These are phyloP conservation scores for Borovskyia barvae DNA, from an alignment of 208 protist species.

Conservation along the genomic window DNA sequence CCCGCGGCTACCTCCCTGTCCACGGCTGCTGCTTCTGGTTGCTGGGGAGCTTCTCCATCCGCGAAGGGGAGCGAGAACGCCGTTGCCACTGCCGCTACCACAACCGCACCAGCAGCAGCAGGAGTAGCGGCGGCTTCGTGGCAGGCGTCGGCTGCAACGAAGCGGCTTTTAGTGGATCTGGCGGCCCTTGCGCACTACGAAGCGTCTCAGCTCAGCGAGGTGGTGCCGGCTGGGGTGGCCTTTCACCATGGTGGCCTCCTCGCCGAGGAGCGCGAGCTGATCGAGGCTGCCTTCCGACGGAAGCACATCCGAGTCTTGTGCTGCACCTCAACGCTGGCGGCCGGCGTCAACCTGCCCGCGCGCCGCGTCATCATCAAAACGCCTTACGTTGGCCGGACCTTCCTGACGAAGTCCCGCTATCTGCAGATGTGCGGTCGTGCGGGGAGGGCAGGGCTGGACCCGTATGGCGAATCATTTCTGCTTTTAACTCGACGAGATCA, in stretches of 20 bases:
- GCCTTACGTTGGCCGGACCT: slow-evolving; percentile 65
- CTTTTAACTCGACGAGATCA: slow-evolving; percentile 50
- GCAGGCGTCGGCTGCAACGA: slow-evolving; percentile 16
- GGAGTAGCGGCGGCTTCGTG: slow-evolving; percentile 16
- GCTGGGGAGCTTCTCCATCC: no score
- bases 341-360: slow-evolving; percentile 93
- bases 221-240: slow-evolving; percentile 77
- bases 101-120: background rate
- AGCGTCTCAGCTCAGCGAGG: slow-evolving; percentile 35
- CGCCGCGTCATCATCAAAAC: slow-evolving; percentile 86
- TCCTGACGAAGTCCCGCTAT: slow-evolving; percentile 74
- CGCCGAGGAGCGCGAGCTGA: slow-evolving; percentile 72
- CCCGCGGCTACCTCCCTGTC: background rate
- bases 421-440: slow-evolving; percentile 85
- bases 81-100: no score
- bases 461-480: slow-evolving; percentile 85
- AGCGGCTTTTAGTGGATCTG: slow-evolving; percentile 45
- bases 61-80: no score
- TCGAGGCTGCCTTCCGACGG: slow-evolving; percentile 79
- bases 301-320: slow-evolving; percentile 77
- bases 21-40: background rate
- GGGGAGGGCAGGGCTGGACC: slow-evolving; percentile 74
- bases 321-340: slow-evolving; percentile 92
- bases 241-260: slow-evolving; percentile 90
- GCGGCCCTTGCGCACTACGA: slow-evolving; percentile 32